Percentiles rank a stretch among this genome's conserved stretches.
Conservation (phyloP, 495 filamentous ascomycete species). For the Daldinia childiae region DNA sequence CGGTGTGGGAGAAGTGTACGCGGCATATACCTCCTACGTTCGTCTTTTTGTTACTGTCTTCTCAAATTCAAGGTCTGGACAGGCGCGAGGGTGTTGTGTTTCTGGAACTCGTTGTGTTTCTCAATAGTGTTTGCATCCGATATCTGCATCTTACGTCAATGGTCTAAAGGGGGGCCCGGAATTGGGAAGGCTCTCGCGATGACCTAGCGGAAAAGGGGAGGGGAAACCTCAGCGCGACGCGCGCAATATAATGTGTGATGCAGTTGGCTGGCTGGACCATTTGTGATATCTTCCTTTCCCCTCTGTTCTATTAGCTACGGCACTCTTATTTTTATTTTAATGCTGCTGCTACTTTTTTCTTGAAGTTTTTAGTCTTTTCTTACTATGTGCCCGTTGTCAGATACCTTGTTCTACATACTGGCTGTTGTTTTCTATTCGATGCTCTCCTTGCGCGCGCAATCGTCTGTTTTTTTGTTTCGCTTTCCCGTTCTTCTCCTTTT, state of each 20-base stretch:
- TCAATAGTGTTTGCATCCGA: slow-evolving; percentile 51
- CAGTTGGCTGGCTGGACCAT: slow-evolving; percentile 64
- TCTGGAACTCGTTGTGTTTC: slow-evolving; percentile 43
- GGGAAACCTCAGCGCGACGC: slow-evolving; percentile 51
- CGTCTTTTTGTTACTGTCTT: slow-evolving; percentile 41
- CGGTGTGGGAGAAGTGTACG: slow-evolving; percentile 52
- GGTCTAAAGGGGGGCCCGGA: slow-evolving; percentile 57
- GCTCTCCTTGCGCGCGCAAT: slow-evolving; percentile 27
- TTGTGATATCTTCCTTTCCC: slow-evolving; percentile 52
- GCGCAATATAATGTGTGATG: slow-evolving; percentile 64
- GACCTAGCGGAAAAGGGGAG: slow-evolving; percentile 44
- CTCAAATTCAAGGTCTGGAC: slow-evolving; percentile 40
- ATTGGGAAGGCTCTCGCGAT: slow-evolving; percentile 47
- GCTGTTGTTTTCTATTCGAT: slow-evolving; percentile 37
- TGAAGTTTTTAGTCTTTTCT: slow-evolving; percentile 26
- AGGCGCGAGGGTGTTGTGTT: slow-evolving; percentile 45
- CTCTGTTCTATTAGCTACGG: slow-evolving; percentile 63
- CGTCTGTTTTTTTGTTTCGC: slow-evolving; percentile 28
- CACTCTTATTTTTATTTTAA: slow-evolving; percentile 56
- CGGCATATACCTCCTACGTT: slow-evolving; percentile 61
- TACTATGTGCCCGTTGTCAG: slow-evolving; percentile 31
- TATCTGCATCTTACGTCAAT: slow-evolving; percentile 53
- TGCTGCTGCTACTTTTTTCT: slow-evolving; percentile 40
- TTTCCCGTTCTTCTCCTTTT: slow-evolving; percentile 32
- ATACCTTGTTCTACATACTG: slow-evolving; percentile 57